phyloP scores from a whole-genome alignment of 768 basidiomycete species.

The Leccinum pellstonianum region DNA sequence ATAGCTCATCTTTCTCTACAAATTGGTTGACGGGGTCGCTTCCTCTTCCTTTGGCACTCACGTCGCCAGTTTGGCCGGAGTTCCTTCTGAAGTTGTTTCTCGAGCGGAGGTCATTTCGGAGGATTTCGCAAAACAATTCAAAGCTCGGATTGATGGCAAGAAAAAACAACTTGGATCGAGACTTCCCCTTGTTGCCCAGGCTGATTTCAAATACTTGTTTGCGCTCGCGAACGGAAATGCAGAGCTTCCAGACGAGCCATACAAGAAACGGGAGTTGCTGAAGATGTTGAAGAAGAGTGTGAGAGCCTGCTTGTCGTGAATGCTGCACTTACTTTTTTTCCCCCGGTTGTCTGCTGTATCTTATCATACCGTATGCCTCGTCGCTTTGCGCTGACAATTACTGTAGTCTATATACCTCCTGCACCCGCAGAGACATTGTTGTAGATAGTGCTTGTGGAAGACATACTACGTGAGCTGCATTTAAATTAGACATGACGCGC shows the following conservation, averaged over 20 bases:
- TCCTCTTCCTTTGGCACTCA: conserved; percentile 90
- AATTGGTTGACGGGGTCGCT: conserved; percentile 85
- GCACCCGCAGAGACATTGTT: conserved; percentile 1
- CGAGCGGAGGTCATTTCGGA: conserved; percentile 86
- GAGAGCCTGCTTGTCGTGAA: conserved; percentile 25
- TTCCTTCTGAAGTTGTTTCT: conserved; percentile 79
- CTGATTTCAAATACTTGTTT: conserved; percentile 84
- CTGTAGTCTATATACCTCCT: conserved; percentile 6
- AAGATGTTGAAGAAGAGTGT: conserved; percentile 49
- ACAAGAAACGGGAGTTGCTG: conserved; percentile 53
- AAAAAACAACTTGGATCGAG: conserved; percentile 48
- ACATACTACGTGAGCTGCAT: not conserved
- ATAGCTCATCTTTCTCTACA: conserved; percentile 92
- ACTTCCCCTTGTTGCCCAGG: conserved; percentile 79
- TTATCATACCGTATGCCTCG: conserved; percentile 10
- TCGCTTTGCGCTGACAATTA: not conserved
- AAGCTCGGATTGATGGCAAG: conserved; percentile 68
- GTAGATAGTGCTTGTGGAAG: not conserved
- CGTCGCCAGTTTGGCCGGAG: conserved; percentile 93
- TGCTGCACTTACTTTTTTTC: not conserved
- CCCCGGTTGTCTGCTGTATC: conserved; percentile 12
- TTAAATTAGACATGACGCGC: conserved; percentile 2
- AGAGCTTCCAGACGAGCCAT: conserved; percentile 52
- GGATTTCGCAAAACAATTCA: conserved; percentile 86
- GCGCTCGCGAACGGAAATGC: conserved; percentile 55